Percentiles rank a stretch among this genome's conserved stretches.
These are phyloP conservation scores for Lactifluus volemus DNA, from an alignment of 768 basidiomycete genomes.

Conservation along the genomic window DNA sequence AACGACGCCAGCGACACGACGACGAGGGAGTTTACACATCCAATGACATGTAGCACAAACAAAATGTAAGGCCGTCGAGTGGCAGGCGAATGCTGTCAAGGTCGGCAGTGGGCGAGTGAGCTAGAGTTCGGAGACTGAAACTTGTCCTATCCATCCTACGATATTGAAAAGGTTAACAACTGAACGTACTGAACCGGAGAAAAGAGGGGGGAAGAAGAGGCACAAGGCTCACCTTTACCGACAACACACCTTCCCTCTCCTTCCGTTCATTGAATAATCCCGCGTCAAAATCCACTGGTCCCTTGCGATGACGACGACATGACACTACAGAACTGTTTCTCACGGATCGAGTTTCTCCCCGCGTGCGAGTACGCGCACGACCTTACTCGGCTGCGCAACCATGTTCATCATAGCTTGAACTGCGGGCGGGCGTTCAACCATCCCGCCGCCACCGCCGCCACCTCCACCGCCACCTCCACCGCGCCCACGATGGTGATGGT, in stretches of 20 bases:
- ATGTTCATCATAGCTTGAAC: constrained; percentile 79
- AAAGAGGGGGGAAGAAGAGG: neutral
- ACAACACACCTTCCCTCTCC: neutral
- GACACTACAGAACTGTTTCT: neutral
- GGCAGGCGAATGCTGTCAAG: neutral
- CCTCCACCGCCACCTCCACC: constrained; percentile 26
- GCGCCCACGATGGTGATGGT: constrained; percentile 9
- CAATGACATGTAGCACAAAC: neutral
- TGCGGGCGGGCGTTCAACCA: constrained; percentile 72
- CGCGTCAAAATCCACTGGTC: neutral
- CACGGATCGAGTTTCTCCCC: constrained; percentile 67
- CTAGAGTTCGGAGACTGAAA: neutral
- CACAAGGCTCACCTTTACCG: neutral
- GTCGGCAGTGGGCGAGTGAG: neutral
- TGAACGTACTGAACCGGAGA: neutral
- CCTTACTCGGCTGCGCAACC: constrained; percentile 62
- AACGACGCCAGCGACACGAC: neutral
- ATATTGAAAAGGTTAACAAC: neutral
- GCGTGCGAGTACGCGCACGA: constrained; percentile 71
- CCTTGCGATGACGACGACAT: neutral
- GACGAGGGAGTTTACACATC: neutral
- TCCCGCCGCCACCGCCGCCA: constrained; percentile 27
- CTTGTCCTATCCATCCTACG: neutral
- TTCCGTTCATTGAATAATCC: neutral
- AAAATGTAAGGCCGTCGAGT: neutral